Conservation (phyloP, 257 asterid genomes). For the Solanum bulbocastanum region DNA sequence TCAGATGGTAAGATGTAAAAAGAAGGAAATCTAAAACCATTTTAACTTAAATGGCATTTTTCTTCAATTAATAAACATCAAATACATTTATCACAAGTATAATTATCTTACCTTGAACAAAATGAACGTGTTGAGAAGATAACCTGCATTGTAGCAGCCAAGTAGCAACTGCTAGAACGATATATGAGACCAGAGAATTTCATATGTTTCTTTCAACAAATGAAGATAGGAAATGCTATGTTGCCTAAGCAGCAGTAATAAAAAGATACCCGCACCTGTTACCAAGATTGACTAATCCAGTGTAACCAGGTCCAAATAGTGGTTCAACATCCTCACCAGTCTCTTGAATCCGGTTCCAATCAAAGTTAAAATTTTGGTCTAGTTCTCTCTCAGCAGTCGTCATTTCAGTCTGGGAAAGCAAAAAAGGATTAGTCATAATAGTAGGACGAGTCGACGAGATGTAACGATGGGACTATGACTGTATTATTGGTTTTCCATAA, state of each 20-base stretch:
- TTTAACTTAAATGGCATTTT: not conserved
- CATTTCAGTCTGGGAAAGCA: conserved; percentile 74
- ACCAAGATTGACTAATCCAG: conserved; percentile 96
- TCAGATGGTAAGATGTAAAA: not conserved
- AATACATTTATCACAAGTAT: not conserved
- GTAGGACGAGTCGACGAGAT: not conserved
- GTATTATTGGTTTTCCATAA: not conserved
- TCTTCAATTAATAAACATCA: not conserved
- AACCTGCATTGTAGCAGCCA: conserved; percentile 98
- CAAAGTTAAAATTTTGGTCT: conserved; percentile 85
- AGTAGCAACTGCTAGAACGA: conserved; percentile 69
- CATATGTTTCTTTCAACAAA: not conserved
- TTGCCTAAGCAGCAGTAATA: not conserved
- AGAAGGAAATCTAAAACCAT: not conserved
- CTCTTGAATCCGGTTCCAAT: conserved; percentile 99
- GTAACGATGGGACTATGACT: not conserved
- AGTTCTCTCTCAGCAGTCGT: conserved; percentile 98
- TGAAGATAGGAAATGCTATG: not conserved
- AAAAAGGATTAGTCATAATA: conserved; percentile 1
- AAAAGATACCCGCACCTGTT: conserved; percentile 51
- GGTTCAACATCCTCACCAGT: conserved; percentile 85
- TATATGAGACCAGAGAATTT: conserved; percentile 1
- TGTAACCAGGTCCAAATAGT: conserved; percentile 91
- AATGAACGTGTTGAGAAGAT: conserved; percentile 73
- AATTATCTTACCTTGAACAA: conserved; percentile 54